Conservation (phyloP, 768 basidiomycete species). For the Phanerodontia chrysosporium region DNA sequence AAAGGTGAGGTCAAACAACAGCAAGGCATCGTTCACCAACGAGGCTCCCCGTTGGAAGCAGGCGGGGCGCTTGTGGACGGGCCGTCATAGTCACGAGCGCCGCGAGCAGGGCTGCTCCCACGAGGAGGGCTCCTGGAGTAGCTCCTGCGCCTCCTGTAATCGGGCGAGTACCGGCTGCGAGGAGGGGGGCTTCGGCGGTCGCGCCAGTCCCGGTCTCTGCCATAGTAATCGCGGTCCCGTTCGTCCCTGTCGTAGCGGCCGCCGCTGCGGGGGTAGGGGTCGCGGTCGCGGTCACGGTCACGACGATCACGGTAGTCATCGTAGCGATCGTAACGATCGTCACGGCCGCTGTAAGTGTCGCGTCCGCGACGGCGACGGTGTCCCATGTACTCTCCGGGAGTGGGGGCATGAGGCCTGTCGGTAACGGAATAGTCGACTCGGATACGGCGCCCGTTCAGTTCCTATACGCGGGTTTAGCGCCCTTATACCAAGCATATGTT, state of each 20-base stretch:
- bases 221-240: constrained; percentile 50
- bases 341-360: constrained; percentile 33
- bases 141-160: constrained; percentile 70
- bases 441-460: constrained; percentile 91
- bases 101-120: constrained; percentile 51
- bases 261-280: constrained; percentile 31
- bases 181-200: constrained; percentile 74
- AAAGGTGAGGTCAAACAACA: constrained; percentile 17
- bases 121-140: constrained; percentile 79
- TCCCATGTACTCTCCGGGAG: constrained; percentile 98
- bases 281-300: constrained; percentile 42
- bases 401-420: constrained; percentile 89
- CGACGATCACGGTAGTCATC: constrained; percentile 40
- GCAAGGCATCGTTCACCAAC: constrained; percentile 51
- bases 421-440: constrained; percentile 98
- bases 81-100: constrained; percentile 40
- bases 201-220: constrained; percentile 73
- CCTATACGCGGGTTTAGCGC: constrained; percentile 44
- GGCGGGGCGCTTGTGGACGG: constrained; percentile 29
- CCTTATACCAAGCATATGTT: too few species aligned
- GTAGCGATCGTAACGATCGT: constrained; percentile 35
- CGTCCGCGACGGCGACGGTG: constrained; percentile 59
- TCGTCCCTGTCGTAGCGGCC: constrained; percentile 42
- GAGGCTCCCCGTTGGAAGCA: constrained; percentile 39
- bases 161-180: constrained; percentile 70